Evolutionary conservation across 805 yeast species (phyloP).

Genomic region (Lipomyces orientalis): DNA sequence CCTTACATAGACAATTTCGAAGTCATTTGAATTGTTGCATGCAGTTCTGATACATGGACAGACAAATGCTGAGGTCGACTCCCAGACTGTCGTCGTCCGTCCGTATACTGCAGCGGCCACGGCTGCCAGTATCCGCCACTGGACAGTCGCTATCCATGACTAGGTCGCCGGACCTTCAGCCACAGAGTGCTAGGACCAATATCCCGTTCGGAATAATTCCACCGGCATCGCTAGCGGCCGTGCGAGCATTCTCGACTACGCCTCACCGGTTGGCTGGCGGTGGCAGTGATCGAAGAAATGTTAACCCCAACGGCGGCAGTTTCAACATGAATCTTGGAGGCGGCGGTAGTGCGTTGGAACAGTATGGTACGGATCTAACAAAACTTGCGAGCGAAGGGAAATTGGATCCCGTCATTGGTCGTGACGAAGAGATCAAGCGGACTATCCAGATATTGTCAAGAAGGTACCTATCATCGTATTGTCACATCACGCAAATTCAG

Average conservation of each 20-base stretch:
- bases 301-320: conserved; percentile 26
- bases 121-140: not conserved
- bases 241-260: conserved; percentile 18
- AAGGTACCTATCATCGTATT: conserved; percentile 47
- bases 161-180: not conserved
- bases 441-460: conserved; percentile 91
- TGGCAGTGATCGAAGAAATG: conserved; percentile 11
- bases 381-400: conserved; percentile 86
- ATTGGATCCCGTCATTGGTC: conserved; percentile 94
- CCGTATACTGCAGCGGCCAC: not conserved
- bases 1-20: not conserved
- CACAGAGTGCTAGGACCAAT: not conserved
- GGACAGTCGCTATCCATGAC: not conserved
- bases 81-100: not conserved
- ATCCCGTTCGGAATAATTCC: not conserved
- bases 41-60: not conserved
- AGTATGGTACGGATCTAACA: conserved; percentile 85
- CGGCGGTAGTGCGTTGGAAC: conserved; percentile 64
- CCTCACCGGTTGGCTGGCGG: conserved; percentile 9
- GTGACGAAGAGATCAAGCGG: conserved; percentile 93
- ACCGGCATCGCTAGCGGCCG: not conserved
- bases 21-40: not conserved
- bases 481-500: not conserved
- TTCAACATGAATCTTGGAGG: conserved; percentile 54
- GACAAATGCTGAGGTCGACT: not conserved